Evolutionary conservation across 345 rosid species (phyloP).

Genomic region (Arabis alpina): DNA sequence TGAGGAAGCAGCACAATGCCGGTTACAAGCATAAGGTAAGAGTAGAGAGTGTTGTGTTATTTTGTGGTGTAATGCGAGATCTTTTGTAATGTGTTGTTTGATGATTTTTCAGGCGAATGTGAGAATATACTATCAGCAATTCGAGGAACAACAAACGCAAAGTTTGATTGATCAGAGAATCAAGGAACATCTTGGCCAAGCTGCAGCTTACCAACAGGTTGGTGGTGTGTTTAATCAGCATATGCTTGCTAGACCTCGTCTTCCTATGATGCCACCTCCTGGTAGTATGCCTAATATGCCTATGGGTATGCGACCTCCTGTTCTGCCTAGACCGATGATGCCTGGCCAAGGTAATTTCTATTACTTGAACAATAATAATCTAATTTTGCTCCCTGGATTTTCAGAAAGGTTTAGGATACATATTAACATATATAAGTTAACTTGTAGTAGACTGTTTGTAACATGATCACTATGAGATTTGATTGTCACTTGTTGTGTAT

Average conservation of each 20-base stretch:
- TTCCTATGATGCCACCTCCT: conserved; percentile 73
- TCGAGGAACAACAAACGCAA: conserved; percentile 99
- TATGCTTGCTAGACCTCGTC: conserved; percentile 78
- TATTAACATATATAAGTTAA: too few relatives aligned
- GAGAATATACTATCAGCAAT: conserved; percentile 89
- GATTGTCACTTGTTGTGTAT: conserved; percentile 1
- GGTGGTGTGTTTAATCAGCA: conserved; percentile 92
- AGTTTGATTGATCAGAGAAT: conserved; percentile 94
- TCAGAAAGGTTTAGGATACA: not conserved
- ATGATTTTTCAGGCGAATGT: conserved; percentile 76
- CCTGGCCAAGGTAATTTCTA: conserved; percentile 43
- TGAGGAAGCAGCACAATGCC: conserved; percentile 98
- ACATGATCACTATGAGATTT: not conserved
- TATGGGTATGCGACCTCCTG: conserved; percentile 84
- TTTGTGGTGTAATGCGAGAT: not conserved
- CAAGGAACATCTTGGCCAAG: conserved; percentile 92
- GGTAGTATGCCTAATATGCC: conserved; percentile 54
- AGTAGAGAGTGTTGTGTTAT: not conserved
- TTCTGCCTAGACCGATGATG: conserved; percentile 84
- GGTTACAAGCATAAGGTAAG: conserved; percentile 99
- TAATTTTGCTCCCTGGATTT: not conserved
- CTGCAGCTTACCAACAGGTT: conserved; percentile 86
- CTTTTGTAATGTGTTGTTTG: conserved; percentile 11
- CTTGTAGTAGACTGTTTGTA: too few relatives aligned
- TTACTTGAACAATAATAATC: not conserved